phyloP scores from a whole-genome alignment of 1,284 basidiomycete species.

The Tilletia walkeri region DNA sequence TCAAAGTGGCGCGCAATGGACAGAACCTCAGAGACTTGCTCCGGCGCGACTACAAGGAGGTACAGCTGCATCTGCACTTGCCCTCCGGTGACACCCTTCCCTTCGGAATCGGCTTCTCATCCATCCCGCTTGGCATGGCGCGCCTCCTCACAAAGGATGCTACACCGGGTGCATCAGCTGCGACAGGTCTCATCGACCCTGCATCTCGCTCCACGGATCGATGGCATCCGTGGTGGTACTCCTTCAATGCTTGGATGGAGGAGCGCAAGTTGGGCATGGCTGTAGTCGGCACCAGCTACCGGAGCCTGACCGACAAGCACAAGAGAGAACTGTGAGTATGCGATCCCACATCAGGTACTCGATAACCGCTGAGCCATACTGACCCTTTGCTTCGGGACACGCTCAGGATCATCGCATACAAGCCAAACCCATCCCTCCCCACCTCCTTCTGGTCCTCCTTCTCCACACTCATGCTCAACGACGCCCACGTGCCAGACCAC shows the following conservation, averaged over 20 bases:
- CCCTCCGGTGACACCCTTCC: neutral
- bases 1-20: neutral
- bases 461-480: neutral
- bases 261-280: slow-evolving; percentile 38
- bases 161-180: neutral
- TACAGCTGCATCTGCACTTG: neutral
- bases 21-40: slow-evolving; percentile 7
- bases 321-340: slow-evolving; percentile 40
- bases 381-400: no score
- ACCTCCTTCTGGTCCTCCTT: neutral
- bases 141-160: neutral
- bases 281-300: slow-evolving; percentile 41
- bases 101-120: slow-evolving; percentile 1
- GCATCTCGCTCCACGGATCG: slow-evolving; percentile 1
- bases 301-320: slow-evolving; percentile 36
- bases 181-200: neutral
- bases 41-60: slow-evolving; percentile 14
- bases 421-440: neutral
- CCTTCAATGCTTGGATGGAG: slow-evolving; percentile 34
- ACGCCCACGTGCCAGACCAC: slow-evolving; percentile 23
- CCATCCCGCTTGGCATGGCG: slow-evolving; percentile 1
- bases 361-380: no score
- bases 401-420: slow-evolving; percentile 5
- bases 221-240: slow-evolving; percentile 43
- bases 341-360: neutral